Evolutionary conservation across 2,329 filamentous ascomycete species (phyloP).

Genomic region (Chlorencoelia australis): DNA sequence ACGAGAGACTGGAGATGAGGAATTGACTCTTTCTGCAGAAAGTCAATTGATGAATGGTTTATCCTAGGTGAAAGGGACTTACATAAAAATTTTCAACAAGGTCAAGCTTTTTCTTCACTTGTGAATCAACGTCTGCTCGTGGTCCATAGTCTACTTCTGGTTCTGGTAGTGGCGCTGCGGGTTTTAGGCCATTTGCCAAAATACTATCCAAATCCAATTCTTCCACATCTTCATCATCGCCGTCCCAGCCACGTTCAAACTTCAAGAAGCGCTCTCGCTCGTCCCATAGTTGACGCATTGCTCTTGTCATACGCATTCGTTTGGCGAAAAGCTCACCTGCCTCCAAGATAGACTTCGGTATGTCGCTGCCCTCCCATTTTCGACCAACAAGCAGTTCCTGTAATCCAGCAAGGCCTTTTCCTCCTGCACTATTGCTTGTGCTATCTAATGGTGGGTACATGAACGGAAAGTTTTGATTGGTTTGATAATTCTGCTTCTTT

Average conservation of each 20-base stretch:
- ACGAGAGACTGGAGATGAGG: slow-evolving; percentile 86
- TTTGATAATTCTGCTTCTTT: slow-evolving; percentile 99
- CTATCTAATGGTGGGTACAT: slow-evolving; percentile 90
- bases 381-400: slow-evolving; percentile 73
- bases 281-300: slow-evolving; percentile 89
- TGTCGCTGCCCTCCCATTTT: slow-evolving; percentile 87
- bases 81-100: slow-evolving; percentile 81
- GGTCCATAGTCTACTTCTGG: slow-evolving; percentile 41
- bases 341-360: slow-evolving; percentile 89
- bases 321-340: slow-evolving; percentile 86
- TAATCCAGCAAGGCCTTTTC: slow-evolving; percentile 72
- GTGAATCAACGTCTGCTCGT: slow-evolving; percentile 37
- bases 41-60: slow-evolving; percentile 13
- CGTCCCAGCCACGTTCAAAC: slow-evolving; percentile 81
- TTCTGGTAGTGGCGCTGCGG: slow-evolving; percentile 29
- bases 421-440: slow-evolving; percentile 79
- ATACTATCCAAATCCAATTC: slow-evolving; percentile 33
- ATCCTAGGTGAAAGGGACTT: slow-evolving; percentile 31
- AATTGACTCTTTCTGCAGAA: slow-evolving; percentile 55
- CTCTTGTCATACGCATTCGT: slow-evolving; percentile 82
- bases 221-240: slow-evolving; percentile 33
- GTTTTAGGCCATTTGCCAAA: slow-evolving; percentile 32
- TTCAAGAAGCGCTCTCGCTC: slow-evolving; percentile 86
- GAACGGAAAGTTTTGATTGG: slow-evolving; percentile 97
- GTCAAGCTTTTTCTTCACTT: slow-evolving; percentile 53